phyloP scores from a whole-genome alignment of 139 green algal species.

The Asterochloris sp. region DNA sequence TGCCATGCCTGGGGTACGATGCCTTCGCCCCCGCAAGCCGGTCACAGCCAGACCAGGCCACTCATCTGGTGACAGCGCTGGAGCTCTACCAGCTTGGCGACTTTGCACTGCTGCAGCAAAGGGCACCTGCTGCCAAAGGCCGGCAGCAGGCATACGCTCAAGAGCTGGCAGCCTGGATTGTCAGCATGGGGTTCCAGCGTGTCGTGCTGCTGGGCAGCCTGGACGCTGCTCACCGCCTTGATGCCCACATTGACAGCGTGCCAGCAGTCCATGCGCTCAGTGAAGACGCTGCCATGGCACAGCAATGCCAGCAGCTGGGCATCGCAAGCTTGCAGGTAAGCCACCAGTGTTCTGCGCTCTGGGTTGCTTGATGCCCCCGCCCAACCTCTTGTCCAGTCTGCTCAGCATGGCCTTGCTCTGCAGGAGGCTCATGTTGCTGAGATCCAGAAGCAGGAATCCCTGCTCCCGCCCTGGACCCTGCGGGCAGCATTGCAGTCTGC shows the following conservation, averaged over 20 bases:
- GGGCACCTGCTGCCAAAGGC: constrained; percentile 6
- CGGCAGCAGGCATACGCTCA: constrained; percentile 5
- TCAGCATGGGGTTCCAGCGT: not conserved
- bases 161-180: not conserved
- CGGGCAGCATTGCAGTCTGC: not conserved
- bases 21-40: not conserved
- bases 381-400: not conserved
- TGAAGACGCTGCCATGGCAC: not conserved
- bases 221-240: not conserved
- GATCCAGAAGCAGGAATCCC: not conserved
- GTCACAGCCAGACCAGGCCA: not conserved
- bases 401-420: not conserved
- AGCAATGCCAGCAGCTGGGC: not conserved
- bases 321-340: not conserved
- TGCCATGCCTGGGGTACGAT: not conserved
- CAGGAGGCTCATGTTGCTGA: not conserved
- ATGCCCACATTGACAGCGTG: not conserved
- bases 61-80: not conserved
- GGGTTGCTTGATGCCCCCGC: not conserved
- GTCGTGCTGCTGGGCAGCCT: not conserved
- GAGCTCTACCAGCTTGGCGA: not conserved
- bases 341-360: not conserved
- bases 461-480: constrained; percentile 9
- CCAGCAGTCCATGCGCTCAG: not conserved
- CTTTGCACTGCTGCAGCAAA: constrained; percentile 1